phyloP scores from a whole-genome alignment of 176 grass and related monocot genomes.

The Rhynchospora tenuis region DNA sequence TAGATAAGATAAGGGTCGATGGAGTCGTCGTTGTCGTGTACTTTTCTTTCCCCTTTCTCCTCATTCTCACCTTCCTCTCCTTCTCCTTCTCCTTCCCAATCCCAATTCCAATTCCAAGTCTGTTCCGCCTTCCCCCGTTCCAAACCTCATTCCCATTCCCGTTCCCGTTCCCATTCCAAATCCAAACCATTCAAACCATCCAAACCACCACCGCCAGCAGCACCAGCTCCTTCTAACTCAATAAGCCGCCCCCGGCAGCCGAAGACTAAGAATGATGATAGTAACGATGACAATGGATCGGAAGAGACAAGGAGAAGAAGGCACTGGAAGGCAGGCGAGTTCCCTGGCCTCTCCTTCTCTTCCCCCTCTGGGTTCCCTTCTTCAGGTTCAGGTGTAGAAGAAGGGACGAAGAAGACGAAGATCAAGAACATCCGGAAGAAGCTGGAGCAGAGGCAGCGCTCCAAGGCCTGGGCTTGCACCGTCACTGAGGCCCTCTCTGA shows the following conservation, averaged over 20 bases:
- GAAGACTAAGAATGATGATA: neutral
- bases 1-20: no score
- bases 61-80: no score
- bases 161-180: neutral
- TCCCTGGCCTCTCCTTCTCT: conserved; percentile 8
- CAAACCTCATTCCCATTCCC: neutral
- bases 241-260: no score
- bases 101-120: neutral
- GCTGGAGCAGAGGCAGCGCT: conserved; percentile 38
- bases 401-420: no score
- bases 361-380: no score
- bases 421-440: conserved; percentile 81
- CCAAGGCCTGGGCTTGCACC: conserved; percentile 77
- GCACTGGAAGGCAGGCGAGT: conserved; percentile 54
- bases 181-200: neutral
- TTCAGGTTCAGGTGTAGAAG: no score
- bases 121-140: neutral
- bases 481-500: conserved; percentile 77
- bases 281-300: neutral
- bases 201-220: neutral
- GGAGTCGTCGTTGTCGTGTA: no score
- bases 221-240: neutral
- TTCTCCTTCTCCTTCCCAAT: conserved; percentile 1
- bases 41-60: no score
- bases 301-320: neutral